Percentiles rank a stretch among this genome's conserved stretches.
These are phyloP conservation scores for Globomyces sp. DNA, from an alignment of 371 early-diverging fungal species.

Conservation along the genomic window DNA sequence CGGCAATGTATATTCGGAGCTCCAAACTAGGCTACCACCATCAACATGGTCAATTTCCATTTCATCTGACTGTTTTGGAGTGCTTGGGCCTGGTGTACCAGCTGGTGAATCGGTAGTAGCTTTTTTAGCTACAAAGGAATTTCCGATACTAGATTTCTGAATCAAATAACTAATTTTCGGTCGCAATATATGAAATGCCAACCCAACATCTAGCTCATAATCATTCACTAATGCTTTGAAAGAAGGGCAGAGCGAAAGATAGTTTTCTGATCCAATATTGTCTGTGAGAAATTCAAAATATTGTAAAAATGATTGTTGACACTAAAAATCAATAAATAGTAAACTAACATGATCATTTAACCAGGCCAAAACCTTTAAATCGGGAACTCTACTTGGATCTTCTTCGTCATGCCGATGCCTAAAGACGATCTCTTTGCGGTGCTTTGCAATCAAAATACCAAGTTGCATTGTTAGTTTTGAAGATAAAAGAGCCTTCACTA, in stretches of 20 bases:
- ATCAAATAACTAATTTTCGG: constrained; percentile 54
- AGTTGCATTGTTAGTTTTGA: constrained; percentile 58
- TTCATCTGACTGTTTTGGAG: constrained; percentile 31
- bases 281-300: constrained; percentile 45
- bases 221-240: constrained; percentile 54
- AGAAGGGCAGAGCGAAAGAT: constrained; percentile 56
- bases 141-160: background rate
- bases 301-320: constrained; percentile 57
- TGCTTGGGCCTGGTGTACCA: constrained; percentile 19
- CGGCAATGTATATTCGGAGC: constrained; percentile 10
- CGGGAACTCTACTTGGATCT: constrained; percentile 27
- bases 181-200: constrained; percentile 71
- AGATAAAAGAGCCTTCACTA: constrained; percentile 59
- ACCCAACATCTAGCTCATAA: constrained; percentile 66
- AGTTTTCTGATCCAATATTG: constrained; percentile 45
- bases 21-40: background rate
- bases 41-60: constrained; percentile 13
- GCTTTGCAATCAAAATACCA: constrained; percentile 60
- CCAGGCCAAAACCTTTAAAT: constrained; percentile 54
- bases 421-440: constrained; percentile 44
- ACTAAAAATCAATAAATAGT: constrained; percentile 3
- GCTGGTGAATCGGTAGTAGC: background rate
- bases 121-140: background rate
- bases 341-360: constrained; percentile 38
- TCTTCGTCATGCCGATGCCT: constrained; percentile 25